These are phyloP conservation scores for Yarrowia sp. DNA, from an alignment of 805 yeast species.

Conservation along the genomic window DNA sequence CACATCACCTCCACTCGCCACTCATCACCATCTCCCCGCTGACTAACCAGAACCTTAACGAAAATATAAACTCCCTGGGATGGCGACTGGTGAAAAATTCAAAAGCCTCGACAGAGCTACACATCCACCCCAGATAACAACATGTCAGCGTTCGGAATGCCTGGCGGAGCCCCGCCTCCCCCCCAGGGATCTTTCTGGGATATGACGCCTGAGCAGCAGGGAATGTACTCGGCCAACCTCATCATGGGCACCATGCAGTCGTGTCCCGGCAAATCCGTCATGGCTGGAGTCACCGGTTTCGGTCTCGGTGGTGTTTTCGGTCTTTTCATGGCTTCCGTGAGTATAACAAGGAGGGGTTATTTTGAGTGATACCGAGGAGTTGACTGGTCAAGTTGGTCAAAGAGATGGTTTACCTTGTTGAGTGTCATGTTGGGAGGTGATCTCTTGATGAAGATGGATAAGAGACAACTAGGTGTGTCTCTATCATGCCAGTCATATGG, in stretches of 20 bases:
- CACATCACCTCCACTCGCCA: not conserved
- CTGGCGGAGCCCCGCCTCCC: slow-evolving; percentile 17
- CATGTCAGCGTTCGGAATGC: slow-evolving; percentile 36
- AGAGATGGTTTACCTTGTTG: not conserved
- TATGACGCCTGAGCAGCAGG: slow-evolving; percentile 92
- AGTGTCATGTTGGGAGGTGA: not conserved
- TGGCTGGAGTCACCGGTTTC: slow-evolving; percentile 94
- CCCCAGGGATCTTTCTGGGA: slow-evolving; percentile 57
- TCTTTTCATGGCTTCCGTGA: slow-evolving; percentile 71
- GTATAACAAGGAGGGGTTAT: slow-evolving; percentile 29
- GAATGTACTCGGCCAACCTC: slow-evolving; percentile 83
- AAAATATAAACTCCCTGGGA: slow-evolving; percentile 19
- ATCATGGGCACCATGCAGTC: slow-evolving; percentile 86
- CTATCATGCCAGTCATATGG: too few relatives aligned
- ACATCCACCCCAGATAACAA: slow-evolving; percentile 8
- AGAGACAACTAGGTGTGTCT: too few relatives aligned
- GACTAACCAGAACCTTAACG: slow-evolving; percentile 28
- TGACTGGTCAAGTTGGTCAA: not conserved
- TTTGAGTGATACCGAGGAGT: not conserved
- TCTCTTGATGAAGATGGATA: too few relatives aligned
- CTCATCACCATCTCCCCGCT: not conserved
- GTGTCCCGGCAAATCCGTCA: slow-evolving; percentile 91
- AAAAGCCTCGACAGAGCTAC: slow-evolving; percentile 27
- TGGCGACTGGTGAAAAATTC: slow-evolving; percentile 27
- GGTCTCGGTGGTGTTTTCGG: slow-evolving; percentile 96